These are phyloP conservation scores for Aspergillus leporis DNA, from an alignment of 495 filamentous ascomycete species.

Conservation along the genomic window DNA sequence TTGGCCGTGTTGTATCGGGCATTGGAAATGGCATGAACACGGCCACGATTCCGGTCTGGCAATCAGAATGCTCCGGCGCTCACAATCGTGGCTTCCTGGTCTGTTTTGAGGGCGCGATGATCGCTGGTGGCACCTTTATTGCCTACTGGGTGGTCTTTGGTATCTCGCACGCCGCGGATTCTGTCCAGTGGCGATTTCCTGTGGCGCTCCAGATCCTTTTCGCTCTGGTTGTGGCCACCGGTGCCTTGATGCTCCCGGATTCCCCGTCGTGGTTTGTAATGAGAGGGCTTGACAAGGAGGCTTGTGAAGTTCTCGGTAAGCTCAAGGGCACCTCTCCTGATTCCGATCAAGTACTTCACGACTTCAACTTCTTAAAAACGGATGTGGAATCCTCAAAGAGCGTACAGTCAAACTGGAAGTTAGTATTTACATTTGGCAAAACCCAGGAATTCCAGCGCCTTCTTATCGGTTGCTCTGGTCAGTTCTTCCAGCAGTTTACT, in stretches of 20 bases:
- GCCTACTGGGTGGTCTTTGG: constrained; percentile 41
- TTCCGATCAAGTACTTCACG: constrained; percentile 25
- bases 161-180: constrained; percentile 34
- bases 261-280: constrained; percentile 27
- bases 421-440: constrained; percentile 17
- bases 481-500: constrained; percentile 36
- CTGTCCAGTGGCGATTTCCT: constrained; percentile 48
- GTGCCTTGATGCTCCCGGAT: constrained; percentile 49
- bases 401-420: background rate
- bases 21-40: constrained; percentile 44
- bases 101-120: constrained; percentile 44
- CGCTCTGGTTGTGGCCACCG: constrained; percentile 32
- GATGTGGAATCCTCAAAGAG: constrained; percentile 17
- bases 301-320: constrained; percentile 22
- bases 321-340: constrained; percentile 22
- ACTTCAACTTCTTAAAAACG: constrained; percentile 35
- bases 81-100: constrained; percentile 35
- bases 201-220: constrained; percentile 44
- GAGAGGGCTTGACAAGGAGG: constrained; percentile 9
- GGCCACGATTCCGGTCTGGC: constrained; percentile 49
- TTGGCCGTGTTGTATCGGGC: constrained; percentile 53
- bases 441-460: constrained; percentile 23
- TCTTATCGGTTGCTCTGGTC: constrained; percentile 26
- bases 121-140: constrained; percentile 49
- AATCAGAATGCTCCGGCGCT: constrained; percentile 39